phyloP scores from a whole-genome alignment of 176 grass and related monocot species.

The Thinopyrum elongatum region DNA sequence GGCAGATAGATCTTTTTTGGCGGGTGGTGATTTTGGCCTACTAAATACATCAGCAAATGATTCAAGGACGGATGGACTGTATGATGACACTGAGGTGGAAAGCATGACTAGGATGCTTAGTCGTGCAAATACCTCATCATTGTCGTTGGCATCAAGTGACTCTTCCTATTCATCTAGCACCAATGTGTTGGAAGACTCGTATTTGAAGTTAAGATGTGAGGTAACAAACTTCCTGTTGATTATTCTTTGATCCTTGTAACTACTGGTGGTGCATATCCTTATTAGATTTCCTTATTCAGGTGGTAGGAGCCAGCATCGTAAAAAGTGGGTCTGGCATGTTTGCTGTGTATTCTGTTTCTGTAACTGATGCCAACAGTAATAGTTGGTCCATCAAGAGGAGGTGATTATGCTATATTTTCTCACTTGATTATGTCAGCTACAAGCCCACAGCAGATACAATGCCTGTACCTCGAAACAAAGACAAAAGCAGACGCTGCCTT shows the following conservation, averaged over 20 bases:
- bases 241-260: constrained; percentile 12
- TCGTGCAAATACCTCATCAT: constrained; percentile 66
- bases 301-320: constrained; percentile 89
- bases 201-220: constrained; percentile 97
- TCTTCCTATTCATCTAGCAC: constrained; percentile 58
- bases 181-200: constrained; percentile 83
- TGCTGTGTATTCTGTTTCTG: constrained; percentile 94
- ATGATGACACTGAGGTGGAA: constrained; percentile 56
- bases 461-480: neutral
- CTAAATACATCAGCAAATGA: constrained; percentile 49
- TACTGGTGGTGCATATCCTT: constrained; percentile 24
- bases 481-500: neutral
- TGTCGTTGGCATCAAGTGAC: constrained; percentile 53
- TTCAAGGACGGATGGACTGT: constrained; percentile 43
- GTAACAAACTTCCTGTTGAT: constrained; percentile 38
- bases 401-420: constrained; percentile 40
- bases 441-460: neutral
- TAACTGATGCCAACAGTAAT: constrained; percentile 79
- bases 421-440: constrained; percentile 3
- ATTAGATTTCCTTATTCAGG: constrained; percentile 51
- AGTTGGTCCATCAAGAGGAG: constrained; percentile 99
- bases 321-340: constrained; percentile 99
- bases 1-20: constrained; percentile 56
- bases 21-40: constrained; percentile 54
- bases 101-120: constrained; percentile 57